Conservation (phyloP, 768 basidiomycete genomes). For the Tylopilus subfusipes region DNA sequence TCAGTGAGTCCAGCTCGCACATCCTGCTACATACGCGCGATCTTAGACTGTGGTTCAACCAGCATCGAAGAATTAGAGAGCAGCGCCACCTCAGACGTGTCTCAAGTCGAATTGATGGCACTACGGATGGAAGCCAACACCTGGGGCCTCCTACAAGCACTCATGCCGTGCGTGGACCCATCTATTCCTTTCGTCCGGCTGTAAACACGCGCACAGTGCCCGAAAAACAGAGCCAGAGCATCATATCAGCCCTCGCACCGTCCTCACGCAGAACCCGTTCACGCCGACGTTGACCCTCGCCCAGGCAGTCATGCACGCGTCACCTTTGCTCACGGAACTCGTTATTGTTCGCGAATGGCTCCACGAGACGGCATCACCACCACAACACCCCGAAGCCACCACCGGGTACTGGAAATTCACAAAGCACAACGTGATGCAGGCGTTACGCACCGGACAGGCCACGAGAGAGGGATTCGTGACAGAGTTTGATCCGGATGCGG, state of each 20-base stretch:
- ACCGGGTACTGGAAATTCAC: slow-evolving; percentile 86
- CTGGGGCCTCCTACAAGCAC: slow-evolving; percentile 75
- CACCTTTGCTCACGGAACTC: slow-evolving; percentile 68
- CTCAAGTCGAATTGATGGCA: slow-evolving; percentile 55
- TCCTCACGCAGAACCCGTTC: slow-evolving; percentile 74
- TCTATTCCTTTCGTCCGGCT: background rate
- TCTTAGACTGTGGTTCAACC: slow-evolving; percentile 1
- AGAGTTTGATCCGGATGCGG: slow-evolving; percentile 80
- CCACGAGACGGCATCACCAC: slow-evolving; percentile 67
- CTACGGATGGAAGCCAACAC: slow-evolving; percentile 75
- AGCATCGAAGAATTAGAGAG: slow-evolving; percentile 56
- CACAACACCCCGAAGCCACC: slow-evolving; percentile 63
- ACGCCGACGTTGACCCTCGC: slow-evolving; percentile 75
- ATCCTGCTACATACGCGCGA: background rate
- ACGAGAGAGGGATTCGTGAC: slow-evolving; percentile 51
- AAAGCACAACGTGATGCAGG: slow-evolving; percentile 67
- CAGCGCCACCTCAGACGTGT: slow-evolving; percentile 32
- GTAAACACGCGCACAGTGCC: slow-evolving; percentile 39
- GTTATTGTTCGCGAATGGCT: slow-evolving; percentile 87
- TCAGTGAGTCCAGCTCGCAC: slow-evolving; percentile 44
- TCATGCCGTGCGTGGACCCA: slow-evolving; percentile 59
- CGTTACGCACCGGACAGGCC: slow-evolving; percentile 46
- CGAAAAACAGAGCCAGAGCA: slow-evolving; percentile 59
- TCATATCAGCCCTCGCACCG: slow-evolving; percentile 46
- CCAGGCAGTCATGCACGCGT: slow-evolving; percentile 65